A percentile compares a stretch with the other conserved stretches of the same genome.
Evolutionary conservation across 192 early-diverging fungal species (phyloP).

Genomic region (Chytriomyces sp.): DNA sequence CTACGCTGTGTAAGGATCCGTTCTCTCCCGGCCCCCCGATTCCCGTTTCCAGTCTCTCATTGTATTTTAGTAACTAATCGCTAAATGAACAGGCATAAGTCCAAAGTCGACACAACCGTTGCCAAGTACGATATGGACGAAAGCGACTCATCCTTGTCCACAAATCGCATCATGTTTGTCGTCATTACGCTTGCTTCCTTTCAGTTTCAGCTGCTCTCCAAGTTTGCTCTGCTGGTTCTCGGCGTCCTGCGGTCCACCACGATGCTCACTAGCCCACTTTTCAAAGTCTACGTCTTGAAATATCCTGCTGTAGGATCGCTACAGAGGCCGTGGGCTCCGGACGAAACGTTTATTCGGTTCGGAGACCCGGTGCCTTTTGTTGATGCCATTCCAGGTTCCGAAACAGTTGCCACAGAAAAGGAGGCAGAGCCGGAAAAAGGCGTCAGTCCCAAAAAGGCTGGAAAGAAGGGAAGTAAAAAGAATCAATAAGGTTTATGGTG

Average conservation of each 20-base stretch:
- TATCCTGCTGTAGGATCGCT: background rate
- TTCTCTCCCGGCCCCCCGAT: too few relatives aligned
- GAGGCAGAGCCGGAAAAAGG: background rate
- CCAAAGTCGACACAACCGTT: constrained; percentile 8
- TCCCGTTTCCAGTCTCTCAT: background rate
- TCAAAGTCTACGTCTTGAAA: constrained; percentile 9
- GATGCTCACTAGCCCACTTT: constrained; percentile 10
- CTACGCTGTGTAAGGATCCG: constrained; percentile 10
- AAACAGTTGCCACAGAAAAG: too few relatives aligned
- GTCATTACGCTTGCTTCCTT: background rate
- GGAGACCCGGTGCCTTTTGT: too few relatives aligned
- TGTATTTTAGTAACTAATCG: too few relatives aligned
- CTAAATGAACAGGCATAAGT: constrained; percentile 5
- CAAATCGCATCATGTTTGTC: constrained; percentile 5
- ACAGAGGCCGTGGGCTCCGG: constrained; percentile 15
- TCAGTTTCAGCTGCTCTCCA: constrained; percentile 16
- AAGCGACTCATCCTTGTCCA: background rate
- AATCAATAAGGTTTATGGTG: background rate
- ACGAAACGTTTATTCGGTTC: too few relatives aligned
- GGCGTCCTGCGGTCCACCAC: constrained; percentile 8
- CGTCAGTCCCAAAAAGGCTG: background rate
- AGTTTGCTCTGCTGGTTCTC: constrained; percentile 9
- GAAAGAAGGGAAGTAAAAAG: background rate
- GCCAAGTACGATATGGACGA: constrained; percentile 15
- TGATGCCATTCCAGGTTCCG: too few relatives aligned